A percentile compares a stretch with the other conserved stretches of the same genome.
These are phyloP conservation scores for Ustulina deusta DNA, from an alignment of 2,329 filamentous ascomycete genomes.

Conservation along the genomic window DNA sequence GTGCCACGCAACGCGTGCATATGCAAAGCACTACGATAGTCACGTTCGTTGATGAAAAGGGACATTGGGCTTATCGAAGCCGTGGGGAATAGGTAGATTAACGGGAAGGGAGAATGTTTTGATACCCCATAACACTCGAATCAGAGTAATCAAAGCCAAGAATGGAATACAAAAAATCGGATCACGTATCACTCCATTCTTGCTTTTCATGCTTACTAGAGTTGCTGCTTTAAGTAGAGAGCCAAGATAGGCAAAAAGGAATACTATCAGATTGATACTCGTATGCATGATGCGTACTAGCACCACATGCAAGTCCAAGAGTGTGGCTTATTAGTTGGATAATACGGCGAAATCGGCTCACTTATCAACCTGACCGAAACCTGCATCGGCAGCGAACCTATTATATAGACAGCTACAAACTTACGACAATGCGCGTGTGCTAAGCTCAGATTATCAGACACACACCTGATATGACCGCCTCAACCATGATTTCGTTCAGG, in stretches of 20 bases:
- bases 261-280: not conserved
- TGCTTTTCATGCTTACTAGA: not conserved
- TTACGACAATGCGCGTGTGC: conserved; percentile 4
- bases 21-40: conserved; percentile 4
- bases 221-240: conserved; percentile 13
- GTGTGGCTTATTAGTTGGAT: not conserved
- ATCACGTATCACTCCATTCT: not conserved
- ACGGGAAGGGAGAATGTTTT: not conserved
- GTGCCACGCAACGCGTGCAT: not conserved
- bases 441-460: not conserved
- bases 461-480: not conserved
- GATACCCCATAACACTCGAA: conserved; percentile 6
- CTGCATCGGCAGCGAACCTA: conserved; percentile 4
- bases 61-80: not conserved
- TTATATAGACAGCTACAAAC: conserved; percentile 4
- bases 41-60: conserved; percentile 2
- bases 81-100: conserved; percentile 7
- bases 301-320: conserved; percentile 17
- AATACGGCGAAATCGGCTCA: conserved; percentile 2
- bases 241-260: not conserved
- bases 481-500: no score
- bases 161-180: not conserved
- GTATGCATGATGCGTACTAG: conserved; percentile 14
- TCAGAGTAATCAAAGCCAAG: not conserved
- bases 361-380: conserved; percentile 31